Evolutionary conservation across 2,329 filamentous ascomycete species (phyloP), one percentile per base, ranked within the genome.

Genomic region (Verticillium klebahnii): DNA sequence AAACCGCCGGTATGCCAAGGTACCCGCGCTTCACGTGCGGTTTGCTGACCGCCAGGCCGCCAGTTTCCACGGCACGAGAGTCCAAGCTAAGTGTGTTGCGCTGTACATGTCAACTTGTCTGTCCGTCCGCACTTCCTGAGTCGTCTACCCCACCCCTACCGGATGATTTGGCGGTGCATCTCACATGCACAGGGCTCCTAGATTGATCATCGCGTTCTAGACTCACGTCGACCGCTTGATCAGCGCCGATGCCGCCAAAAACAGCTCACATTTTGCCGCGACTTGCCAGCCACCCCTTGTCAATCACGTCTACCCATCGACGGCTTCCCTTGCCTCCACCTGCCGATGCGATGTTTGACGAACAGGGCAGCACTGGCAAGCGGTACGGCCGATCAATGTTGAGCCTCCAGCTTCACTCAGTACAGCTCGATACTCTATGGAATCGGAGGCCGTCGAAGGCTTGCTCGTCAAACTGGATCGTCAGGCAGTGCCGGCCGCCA

Each of bases 181-280:
- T 52, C 45, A 52, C 45, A 52, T 52, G 45, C 45, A 12, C 45
- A 52, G 45, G 45, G 45, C 45, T 52, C n/a, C 45, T 19, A 23
- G 9, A 25, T 23, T 25, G 45, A 52, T 52, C 45, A 19, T 52
- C 9, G 17, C 17, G 57, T 58, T 58, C 37, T 50, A 45, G 57
- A 58, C 57, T 50, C 39, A 12, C 14, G 23, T 50, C 57, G 57
- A 58, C 29, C 25, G 19, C 25, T 58, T 50, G 57, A 58, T 58
- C 57, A 29, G 17, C 57, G 57, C 39, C 23, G 57, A 50, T 32
- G 23, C 31, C 57, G 19, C 57, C 25, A 36, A 57, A 57, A 23
- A 36, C 29, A 52, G 45, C 45, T 52, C 45, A 52, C 45, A 23
- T 14, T 52, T 23, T 23, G 12, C 45, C 17, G 29, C 45, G 17